phyloP scores from a whole-genome alignment of 768 basidiomycete species.

The Lentinula guzmanii region DNA sequence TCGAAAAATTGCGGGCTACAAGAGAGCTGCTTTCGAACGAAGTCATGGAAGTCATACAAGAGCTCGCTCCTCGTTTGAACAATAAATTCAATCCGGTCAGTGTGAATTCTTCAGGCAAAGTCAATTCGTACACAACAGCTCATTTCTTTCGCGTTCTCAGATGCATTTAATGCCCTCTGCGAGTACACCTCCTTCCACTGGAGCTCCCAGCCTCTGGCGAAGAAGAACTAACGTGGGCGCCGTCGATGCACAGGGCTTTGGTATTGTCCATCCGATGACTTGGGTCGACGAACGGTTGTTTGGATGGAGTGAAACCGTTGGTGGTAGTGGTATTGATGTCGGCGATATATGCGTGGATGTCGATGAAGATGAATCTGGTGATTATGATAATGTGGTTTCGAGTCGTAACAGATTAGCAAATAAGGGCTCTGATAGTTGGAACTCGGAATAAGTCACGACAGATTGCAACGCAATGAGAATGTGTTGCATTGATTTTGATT shows the following conservation, averaged over 20 bases:
- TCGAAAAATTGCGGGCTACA: conserved; percentile 69
- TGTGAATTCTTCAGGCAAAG: background rate
- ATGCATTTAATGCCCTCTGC: conserved; percentile 82
- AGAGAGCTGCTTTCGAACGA: conserved; percentile 76
- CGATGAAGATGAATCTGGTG: conserved; percentile 83
- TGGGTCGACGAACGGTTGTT: conserved; percentile 94
- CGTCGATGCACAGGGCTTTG: conserved; percentile 76
- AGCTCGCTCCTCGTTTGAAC: conserved; percentile 82
- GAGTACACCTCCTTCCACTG: conserved; percentile 73
- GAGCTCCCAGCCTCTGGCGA: conserved; percentile 67
- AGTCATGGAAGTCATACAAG: conserved; percentile 76
- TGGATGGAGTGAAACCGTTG: conserved; percentile 80
- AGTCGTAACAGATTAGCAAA: background rate
- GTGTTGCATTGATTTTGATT: too few relatives aligned
- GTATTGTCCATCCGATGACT: conserved; percentile 87
- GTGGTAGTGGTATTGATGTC: conserved; percentile 35
- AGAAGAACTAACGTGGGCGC: conserved; percentile 76
- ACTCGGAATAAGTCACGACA: too few relatives aligned
- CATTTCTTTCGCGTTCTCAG: conserved; percentile 24
- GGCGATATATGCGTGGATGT: background rate
- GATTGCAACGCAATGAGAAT: too few relatives aligned
- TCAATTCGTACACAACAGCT: background rate
- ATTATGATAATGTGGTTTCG: conserved; percentile 81
- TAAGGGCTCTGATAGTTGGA: background rate
- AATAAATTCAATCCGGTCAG: conserved; percentile 77